These are phyloP conservation scores for Vigna trinervia DNA, from an alignment of 306 rosid genomes.

Conservation along the genomic window DNA sequence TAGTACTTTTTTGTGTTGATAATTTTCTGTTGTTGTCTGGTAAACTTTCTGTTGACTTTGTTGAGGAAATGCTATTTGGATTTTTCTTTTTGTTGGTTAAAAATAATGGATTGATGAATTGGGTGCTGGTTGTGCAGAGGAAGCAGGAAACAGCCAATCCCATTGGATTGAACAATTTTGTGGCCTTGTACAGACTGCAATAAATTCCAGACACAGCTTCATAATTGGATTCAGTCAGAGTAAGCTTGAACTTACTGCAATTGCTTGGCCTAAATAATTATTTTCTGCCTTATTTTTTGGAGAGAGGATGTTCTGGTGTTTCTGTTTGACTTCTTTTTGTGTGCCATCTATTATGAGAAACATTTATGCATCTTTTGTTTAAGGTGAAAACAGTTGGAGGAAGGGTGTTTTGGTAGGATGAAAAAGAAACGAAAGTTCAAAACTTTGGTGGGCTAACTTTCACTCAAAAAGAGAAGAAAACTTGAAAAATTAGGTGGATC, in stretches of 20 bases:
- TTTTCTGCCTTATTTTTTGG: conserved; percentile 21
- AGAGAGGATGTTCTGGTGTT: not conserved
- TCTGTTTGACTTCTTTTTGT: not conserved
- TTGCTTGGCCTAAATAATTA: conserved; percentile 22
- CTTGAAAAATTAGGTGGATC: too few species aligned
- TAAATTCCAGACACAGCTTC: conserved; percentile 66
- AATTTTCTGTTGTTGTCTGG: not conserved
- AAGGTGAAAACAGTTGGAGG: too few species aligned
- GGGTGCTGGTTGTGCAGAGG: conserved; percentile 64
- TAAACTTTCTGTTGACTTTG: conserved; percentile 1
- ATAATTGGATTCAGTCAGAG: conserved; percentile 63
- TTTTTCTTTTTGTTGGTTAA: conserved; percentile 37
- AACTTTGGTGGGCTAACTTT: too few species aligned
- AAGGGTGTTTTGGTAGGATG: too few species aligned
- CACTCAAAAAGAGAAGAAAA: too few species aligned
- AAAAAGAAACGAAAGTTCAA: too few species aligned
- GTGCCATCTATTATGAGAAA: conserved; percentile 18
- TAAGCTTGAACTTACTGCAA: conserved; percentile 43
- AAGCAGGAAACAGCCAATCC: conserved; percentile 64
- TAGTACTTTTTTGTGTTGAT: not conserved
- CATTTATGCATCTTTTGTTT: not conserved
- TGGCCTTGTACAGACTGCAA: conserved; percentile 57
- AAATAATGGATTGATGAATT: conserved; percentile 42
- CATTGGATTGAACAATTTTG: conserved; percentile 56
- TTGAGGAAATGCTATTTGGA: conserved; percentile 5